These are phyloP conservation scores for Fusarium verrucosum DNA, from an alignment of 2,329 filamentous ascomycete genomes.

Conservation along the genomic window DNA sequence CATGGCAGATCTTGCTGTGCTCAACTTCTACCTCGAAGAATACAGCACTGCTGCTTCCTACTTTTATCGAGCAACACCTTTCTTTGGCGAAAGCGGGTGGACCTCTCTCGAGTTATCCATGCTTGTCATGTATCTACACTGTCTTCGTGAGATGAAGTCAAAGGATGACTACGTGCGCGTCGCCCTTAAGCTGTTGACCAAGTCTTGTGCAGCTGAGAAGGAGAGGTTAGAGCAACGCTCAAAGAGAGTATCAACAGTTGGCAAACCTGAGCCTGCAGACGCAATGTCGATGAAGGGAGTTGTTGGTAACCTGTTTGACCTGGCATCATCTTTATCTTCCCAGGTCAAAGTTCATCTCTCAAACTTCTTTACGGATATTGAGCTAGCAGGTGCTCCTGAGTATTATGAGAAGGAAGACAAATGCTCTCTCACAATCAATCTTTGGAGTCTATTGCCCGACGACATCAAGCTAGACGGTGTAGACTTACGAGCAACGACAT, in stretches of 20 bases:
- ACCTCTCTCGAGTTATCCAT: conserved; percentile 81
- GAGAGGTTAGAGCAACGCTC: conserved; percentile 56
- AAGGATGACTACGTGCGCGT: conserved; percentile 83
- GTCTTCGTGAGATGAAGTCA: conserved; percentile 78
- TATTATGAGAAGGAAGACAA: conserved; percentile 79
- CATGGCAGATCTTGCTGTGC: conserved; percentile 84
- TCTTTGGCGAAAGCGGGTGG: conserved; percentile 84
- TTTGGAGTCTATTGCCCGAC: conserved; percentile 78
- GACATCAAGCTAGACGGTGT: conserved; percentile 72
- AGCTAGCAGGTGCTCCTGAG: conserved; percentile 72
- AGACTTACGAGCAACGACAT: conserved; percentile 69
- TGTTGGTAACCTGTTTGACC: conserved; percentile 57
- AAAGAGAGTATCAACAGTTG: conserved; percentile 35
- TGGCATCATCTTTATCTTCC: conserved; percentile 57
- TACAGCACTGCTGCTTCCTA: conserved; percentile 77
- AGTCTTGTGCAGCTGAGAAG: conserved; percentile 66
- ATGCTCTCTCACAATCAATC: conserved; percentile 73
- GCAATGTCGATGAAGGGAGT: conserved; percentile 57
- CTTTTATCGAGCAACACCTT: conserved; percentile 80
- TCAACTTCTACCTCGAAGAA: conserved; percentile 81
- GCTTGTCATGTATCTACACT: conserved; percentile 85
- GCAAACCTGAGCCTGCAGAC: conserved; percentile 40
- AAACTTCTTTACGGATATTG: conserved; percentile 77
- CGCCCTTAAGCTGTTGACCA: conserved; percentile 77
- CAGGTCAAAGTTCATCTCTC: conserved; percentile 74